phyloP scores from a whole-genome alignment of 345 rosid species.

The Acer yangbiense region DNA sequence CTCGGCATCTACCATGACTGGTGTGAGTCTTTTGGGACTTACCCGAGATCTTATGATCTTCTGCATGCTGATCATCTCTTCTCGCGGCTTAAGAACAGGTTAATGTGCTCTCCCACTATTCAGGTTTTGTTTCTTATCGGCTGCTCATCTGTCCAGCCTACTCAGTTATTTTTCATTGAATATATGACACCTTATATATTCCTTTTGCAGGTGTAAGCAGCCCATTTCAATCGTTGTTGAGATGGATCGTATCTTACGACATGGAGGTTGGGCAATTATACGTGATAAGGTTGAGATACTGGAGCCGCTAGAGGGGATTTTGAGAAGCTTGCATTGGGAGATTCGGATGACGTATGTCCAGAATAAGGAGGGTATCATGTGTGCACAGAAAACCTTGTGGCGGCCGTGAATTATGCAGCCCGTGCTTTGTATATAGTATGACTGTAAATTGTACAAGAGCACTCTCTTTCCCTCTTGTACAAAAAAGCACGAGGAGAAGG shows the following conservation, averaged over 20 bases:
- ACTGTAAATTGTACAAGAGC: constrained; percentile 4
- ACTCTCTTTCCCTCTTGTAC: background rate
- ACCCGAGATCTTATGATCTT: constrained; percentile 95
- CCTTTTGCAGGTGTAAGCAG: constrained; percentile 68
- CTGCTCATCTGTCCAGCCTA: background rate
- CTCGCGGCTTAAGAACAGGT: constrained; percentile 95
- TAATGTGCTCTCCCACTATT: constrained; percentile 1
- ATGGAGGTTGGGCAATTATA: constrained; percentile 88
- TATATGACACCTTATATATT: background rate
- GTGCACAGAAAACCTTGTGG: constrained; percentile 87
- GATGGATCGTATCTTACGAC: constrained; percentile 81
- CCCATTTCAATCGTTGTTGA: constrained; percentile 82
- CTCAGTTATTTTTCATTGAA: background rate
- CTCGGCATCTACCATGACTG: constrained; percentile 90
- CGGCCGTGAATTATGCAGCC: constrained; percentile 53
- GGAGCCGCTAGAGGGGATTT: constrained; percentile 65
- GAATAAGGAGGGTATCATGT: constrained; percentile 78
- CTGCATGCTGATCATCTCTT: constrained; percentile 95
- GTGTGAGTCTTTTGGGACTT: constrained; percentile 90
- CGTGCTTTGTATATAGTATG: background rate
- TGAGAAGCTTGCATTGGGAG: constrained; percentile 89
- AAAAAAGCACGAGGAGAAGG: too few relatives aligned
- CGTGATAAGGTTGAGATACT: constrained; percentile 86
- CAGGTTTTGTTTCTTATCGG: background rate
- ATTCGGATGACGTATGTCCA: constrained; percentile 84